phyloP scores from a whole-genome alignment of 305 asterid genomes.

The Lippia alba region DNA sequence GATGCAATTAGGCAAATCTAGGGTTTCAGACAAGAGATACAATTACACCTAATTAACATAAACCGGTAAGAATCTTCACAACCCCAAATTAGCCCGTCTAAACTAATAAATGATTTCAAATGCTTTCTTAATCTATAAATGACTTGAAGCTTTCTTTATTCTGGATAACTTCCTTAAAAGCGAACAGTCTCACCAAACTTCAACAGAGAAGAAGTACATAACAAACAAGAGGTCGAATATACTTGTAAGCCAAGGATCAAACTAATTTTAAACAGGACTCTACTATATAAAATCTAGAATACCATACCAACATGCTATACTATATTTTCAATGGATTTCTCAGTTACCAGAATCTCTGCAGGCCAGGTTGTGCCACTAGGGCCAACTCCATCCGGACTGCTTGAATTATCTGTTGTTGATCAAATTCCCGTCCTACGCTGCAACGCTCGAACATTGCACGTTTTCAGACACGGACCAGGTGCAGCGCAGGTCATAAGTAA shows the following conservation, averaged over 20 bases:
- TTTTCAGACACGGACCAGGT: slow-evolving; percentile 41
- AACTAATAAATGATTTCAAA: too few relatives aligned
- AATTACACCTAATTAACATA: too few relatives aligned
- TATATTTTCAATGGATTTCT: slow-evolving; percentile 39
- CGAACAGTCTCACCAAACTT: slow-evolving; percentile 23
- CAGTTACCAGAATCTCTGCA: slow-evolving; percentile 35
- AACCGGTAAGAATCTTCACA: too few relatives aligned
- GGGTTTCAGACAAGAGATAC: too few relatives aligned
- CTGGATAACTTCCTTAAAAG: slow-evolving; percentile 20
- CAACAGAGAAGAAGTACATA: neutral
- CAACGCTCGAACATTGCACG: slow-evolving; percentile 55
- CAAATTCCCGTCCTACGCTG: slow-evolving; percentile 47
- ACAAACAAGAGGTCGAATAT: slow-evolving; percentile 18
- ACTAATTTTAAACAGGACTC: neutral
- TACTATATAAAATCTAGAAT: slow-evolving; percentile 18
- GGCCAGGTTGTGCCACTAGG: slow-evolving; percentile 44
- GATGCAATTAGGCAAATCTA: too few relatives aligned
- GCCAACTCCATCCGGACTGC: slow-evolving; percentile 45
- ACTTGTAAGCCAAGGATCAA: slow-evolving; percentile 40
- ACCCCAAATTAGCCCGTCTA: too few relatives aligned
- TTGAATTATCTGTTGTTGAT: slow-evolving; percentile 52
- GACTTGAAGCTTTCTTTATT: neutral
- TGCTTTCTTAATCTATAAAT: neutral
- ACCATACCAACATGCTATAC: neutral
- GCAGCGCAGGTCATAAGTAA: slow-evolving; percentile 36